Conservation (phyloP, 257 asterid genomes). For the Solanum sejunctum region DNA sequence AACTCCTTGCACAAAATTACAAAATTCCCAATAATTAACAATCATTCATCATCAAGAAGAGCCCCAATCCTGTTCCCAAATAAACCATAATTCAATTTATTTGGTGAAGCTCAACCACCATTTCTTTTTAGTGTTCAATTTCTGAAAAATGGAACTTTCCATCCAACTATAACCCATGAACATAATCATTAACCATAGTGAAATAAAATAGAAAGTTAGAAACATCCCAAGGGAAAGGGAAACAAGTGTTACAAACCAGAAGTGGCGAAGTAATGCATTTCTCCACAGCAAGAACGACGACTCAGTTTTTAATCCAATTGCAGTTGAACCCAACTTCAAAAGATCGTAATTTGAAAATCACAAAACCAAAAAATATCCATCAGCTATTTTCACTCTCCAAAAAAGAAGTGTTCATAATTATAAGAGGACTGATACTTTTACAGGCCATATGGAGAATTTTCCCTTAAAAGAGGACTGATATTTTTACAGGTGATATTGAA, state of each 20-base stretch:
- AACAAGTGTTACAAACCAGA: slow-evolving; percentile 33
- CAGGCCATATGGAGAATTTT: neutral
- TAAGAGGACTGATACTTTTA: too few species aligned
- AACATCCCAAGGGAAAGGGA: neutral
- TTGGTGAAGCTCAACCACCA: neutral
- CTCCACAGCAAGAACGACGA: slow-evolving; percentile 91
- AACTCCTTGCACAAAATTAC: neutral
- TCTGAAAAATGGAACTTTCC: neutral
- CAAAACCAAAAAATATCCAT: neutral
- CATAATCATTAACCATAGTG: neutral
- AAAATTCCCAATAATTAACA: neutral
- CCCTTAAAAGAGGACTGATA: neutral
- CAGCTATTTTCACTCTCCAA: neutral
- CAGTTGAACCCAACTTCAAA: slow-evolving; percentile 76
- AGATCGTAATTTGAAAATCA: neutral
- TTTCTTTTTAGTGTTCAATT: too few species aligned
- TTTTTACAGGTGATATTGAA: neutral
- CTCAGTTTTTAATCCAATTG: slow-evolving; percentile 81
- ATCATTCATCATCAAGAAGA: neutral
- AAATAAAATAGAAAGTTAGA: neutral
- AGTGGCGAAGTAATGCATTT: slow-evolving; percentile 87
- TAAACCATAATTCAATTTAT: too few species aligned
- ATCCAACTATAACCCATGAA: neutral
- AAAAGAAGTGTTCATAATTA: too few species aligned
- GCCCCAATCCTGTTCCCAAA: neutral